Percentiles rank a stretch among this genome's conserved stretches.
These are phyloP conservation scores for Tympanopsis confertula DNA, from an alignment of 2,329 filamentous ascomycete genomes.

Conservation along the genomic window DNA sequence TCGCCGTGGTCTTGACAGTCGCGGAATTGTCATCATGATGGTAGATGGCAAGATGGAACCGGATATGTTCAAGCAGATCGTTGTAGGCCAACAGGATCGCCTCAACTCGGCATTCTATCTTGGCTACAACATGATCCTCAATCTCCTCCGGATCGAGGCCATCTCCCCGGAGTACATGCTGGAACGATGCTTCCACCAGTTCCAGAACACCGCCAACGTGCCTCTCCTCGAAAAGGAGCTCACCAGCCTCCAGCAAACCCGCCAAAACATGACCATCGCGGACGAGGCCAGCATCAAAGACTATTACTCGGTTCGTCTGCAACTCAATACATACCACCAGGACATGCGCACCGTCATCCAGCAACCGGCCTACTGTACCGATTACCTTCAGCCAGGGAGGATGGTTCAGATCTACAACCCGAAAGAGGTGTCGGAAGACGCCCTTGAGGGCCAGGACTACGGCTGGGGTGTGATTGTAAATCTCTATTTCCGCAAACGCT, in stretches of 20 bases:
- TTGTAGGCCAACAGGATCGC: conserved; percentile 90
- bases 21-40: conserved; percentile 99
- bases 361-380: conserved; percentile 74
- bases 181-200: conserved; percentile 96
- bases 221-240: conserved; percentile 74
- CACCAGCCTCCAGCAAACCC: conserved; percentile 64
- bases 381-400: conserved; percentile 79
- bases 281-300: conserved; percentile 86
- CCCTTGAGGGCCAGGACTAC: conserved; percentile 70
- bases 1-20: conserved; percentile 90
- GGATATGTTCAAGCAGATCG: conserved; percentile 83
- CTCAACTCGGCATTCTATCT: conserved; percentile 96
- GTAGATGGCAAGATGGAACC: conserved; percentile 94
- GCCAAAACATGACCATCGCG: conserved; percentile 62
- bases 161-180: conserved; percentile 98
- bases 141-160: conserved; percentile 93
- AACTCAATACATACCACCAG: conserved; percentile 70
- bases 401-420: conserved; percentile 75
- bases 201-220: conserved; percentile 87
- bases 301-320: conserved; percentile 81
- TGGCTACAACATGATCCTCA: conserved; percentile 98
- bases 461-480: conserved; percentile 88
- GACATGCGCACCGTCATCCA: conserved; percentile 89
- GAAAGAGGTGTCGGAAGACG: no score
- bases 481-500: conserved; percentile 50